These are phyloP conservation scores for Agarophyton chilense DNA, from an alignment of 23 red algal genomes.

Conservation along the genomic window DNA sequence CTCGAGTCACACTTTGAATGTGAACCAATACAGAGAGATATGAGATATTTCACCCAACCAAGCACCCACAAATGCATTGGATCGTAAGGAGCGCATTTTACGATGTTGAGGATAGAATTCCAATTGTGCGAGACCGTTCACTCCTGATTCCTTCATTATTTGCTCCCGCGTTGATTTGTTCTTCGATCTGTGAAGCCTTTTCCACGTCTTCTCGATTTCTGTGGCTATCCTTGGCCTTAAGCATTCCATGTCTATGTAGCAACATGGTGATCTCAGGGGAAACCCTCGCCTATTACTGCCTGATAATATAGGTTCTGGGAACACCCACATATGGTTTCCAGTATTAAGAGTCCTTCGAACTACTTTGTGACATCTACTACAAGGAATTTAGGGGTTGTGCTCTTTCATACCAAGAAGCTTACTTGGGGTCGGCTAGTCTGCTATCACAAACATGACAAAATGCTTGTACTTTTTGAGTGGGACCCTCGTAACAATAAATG, in stretches of 20 bases:
- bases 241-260: not conserved
- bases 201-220: too few relatives aligned
- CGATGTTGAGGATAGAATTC: too few relatives aligned
- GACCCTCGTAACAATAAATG: not conserved
- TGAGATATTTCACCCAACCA: conserved; percentile 1
- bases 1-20: not conserved
- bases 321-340: not conserved
- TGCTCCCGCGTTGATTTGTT: not conserved
- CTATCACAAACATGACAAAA: not conserved
- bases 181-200: too few relatives aligned
- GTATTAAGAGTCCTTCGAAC: not conserved
- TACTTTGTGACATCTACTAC: too few relatives aligned
- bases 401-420: not conserved
- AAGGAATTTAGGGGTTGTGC: not conserved
- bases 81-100: too few relatives aligned
- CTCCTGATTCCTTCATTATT: too few relatives aligned
- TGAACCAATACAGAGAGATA: not conserved
- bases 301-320: not conserved
- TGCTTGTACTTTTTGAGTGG: not conserved
- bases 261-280: not conserved
- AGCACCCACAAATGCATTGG: too few relatives aligned
- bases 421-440: conserved; percentile 4
- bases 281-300: not conserved
- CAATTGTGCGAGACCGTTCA: too few relatives aligned
- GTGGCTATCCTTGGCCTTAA: too few relatives aligned